Conservation (phyloP, 306 rosid species). For the Ceratonia siliqua region DNA sequence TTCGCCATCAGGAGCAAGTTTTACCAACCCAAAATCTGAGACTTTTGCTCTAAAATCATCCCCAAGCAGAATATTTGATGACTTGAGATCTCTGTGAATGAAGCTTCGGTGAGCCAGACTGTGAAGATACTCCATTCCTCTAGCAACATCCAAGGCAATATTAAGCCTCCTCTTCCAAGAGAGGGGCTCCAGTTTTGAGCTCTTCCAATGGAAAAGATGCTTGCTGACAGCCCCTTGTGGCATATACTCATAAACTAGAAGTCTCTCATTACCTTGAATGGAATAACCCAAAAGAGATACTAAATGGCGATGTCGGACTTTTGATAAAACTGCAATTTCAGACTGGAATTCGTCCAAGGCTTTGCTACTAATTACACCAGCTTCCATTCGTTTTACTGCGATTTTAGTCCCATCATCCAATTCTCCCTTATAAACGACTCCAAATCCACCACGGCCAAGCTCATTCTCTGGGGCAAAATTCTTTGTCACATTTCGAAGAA, state of each 20-base stretch:
- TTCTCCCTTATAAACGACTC: conserved; percentile 84
- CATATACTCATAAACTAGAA: conserved; percentile 77
- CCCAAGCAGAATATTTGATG: conserved; percentile 74
- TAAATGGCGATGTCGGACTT: conserved; percentile 76
- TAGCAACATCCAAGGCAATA: conserved; percentile 85
- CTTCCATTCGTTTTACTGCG: conserved; percentile 93
- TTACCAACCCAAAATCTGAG: conserved; percentile 82
- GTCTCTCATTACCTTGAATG: conserved; percentile 69
- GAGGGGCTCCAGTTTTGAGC: conserved; percentile 61
- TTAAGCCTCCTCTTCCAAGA: conserved; percentile 70
- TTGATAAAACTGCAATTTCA: conserved; percentile 79
- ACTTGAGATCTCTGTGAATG: conserved; percentile 83
- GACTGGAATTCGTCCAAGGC: conserved; percentile 79
- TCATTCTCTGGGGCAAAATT: conserved; percentile 65
- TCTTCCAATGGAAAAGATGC: conserved; percentile 86
- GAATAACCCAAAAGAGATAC: conserved; percentile 78
- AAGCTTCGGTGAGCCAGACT: conserved; percentile 69
- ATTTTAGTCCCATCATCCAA: conserved; percentile 69
- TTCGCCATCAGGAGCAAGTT: conserved; percentile 75
- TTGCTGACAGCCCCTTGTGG: conserved; percentile 84
- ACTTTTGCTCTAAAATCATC: conserved; percentile 79
- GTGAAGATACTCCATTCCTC: conserved; percentile 81
- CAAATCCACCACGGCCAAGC: conserved; percentile 88
- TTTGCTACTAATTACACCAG: conserved; percentile 52
- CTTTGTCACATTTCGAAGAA: conserved; percentile 67